Conservation (phyloP, 139 green algal genomes). For the Dunaliella sp. region DNA sequence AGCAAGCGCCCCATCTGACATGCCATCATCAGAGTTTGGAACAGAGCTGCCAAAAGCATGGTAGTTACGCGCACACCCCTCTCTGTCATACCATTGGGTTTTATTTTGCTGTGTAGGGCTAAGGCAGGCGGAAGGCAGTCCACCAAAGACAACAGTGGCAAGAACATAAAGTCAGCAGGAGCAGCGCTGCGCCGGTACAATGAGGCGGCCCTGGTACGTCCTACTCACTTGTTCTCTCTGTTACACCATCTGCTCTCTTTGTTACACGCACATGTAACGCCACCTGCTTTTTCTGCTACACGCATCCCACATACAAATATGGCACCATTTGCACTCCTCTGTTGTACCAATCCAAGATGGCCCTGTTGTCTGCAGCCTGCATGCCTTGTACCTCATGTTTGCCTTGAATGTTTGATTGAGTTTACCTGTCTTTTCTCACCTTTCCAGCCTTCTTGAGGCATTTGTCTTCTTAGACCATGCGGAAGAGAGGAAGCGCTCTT, state of each 20-base stretch:
- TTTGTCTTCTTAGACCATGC: not conserved
- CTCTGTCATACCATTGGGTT: no score
- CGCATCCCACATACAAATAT: not conserved
- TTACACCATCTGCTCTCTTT: slow-evolving; percentile 40
- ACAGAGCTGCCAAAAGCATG: not conserved
- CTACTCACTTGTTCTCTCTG: slow-evolving; percentile 67
- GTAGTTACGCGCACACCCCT: no score
- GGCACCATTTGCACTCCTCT: not conserved
- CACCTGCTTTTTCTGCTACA: slow-evolving; percentile 51
- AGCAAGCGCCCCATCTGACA: no score
- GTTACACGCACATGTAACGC: slow-evolving; percentile 62
- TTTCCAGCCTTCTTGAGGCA: not conserved
- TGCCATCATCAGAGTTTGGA: not conserved
- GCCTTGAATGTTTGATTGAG: not conserved
- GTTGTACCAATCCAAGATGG: no score
- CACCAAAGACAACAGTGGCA: slow-evolving; percentile 79
- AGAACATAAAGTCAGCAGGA: slow-evolving; percentile 80
- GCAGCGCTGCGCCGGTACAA: slow-evolving; percentile 84
- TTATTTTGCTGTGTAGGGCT: slow-evolving; percentile 66
- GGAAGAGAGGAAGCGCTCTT: no score
- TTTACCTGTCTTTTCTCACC: no score
- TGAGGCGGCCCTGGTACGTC: slow-evolving; percentile 58
- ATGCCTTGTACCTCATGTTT: no score
- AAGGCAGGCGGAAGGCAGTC: slow-evolving; percentile 89
- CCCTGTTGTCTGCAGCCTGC: no score